Percentiles rank a stretch among this genome's conserved stretches.
These are phyloP conservation scores for Fusarium nisikadoi DNA, from an alignment of 2,329 filamentous ascomycete genomes.

Conservation along the genomic window DNA sequence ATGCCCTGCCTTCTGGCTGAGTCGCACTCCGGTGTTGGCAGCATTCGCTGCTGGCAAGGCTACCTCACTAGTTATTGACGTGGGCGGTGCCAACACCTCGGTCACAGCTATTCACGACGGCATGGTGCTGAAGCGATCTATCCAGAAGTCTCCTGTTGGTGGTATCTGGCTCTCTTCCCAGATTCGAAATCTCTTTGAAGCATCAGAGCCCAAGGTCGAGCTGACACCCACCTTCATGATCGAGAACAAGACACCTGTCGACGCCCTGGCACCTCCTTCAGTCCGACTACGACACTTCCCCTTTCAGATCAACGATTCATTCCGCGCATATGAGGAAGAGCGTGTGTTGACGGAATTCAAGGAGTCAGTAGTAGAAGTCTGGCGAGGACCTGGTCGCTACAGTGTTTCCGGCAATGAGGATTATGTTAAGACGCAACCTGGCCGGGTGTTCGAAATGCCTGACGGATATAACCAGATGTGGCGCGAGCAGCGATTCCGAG, in stretches of 20 bases:
- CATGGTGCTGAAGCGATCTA: slow-evolving; percentile 89
- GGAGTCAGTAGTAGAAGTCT: slow-evolving; percentile 94
- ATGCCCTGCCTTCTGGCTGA: slow-evolving; percentile 92
- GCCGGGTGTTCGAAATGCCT: slow-evolving; percentile 94
- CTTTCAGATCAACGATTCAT: slow-evolving; percentile 72
- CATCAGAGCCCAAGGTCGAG: slow-evolving; percentile 74
- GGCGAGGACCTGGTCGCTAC: slow-evolving; percentile 82
- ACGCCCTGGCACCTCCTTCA: slow-evolving; percentile 83
- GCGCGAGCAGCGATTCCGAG: slow-evolving; percentile 85
- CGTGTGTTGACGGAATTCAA: slow-evolving; percentile 96
- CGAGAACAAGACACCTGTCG: slow-evolving; percentile 86
- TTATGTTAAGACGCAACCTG: slow-evolving; percentile 75
- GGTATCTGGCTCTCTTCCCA: slow-evolving; percentile 92
- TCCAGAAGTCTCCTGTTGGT: slow-evolving; percentile 85
- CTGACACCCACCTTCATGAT: slow-evolving; percentile 89
- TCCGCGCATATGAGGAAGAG: slow-evolving; percentile 88
- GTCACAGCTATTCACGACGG: slow-evolving; percentile 94
- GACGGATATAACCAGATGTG: slow-evolving; percentile 97
- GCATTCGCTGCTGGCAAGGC: slow-evolving; percentile 94
- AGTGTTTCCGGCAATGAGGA: slow-evolving; percentile 77
- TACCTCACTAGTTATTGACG: slow-evolving; percentile 90
- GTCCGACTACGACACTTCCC: slow-evolving; percentile 78
- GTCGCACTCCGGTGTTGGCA: slow-evolving; percentile 86
- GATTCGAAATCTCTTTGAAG: slow-evolving; percentile 81
- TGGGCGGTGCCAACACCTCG: slow-evolving; percentile 88